phyloP scores from a whole-genome alignment of 208 protist species.

The Leishmania major region DNA sequence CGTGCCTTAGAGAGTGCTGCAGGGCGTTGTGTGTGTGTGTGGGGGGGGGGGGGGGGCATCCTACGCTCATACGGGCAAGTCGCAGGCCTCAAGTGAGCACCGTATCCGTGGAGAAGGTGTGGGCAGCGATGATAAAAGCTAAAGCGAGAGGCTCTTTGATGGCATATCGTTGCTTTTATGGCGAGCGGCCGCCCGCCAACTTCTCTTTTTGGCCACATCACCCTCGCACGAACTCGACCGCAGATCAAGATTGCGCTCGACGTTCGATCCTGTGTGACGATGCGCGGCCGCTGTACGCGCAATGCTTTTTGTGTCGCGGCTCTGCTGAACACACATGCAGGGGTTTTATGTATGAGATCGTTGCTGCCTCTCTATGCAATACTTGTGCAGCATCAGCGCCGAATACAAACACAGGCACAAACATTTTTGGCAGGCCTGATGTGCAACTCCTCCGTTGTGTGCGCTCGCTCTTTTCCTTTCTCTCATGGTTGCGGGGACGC shows the following conservation, averaged over 20 bases:
- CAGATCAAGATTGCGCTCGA: not conserved
- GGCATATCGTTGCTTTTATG: not conserved
- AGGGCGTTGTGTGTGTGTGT: not conserved
- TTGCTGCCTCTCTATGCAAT: not conserved
- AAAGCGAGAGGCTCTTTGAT: not conserved
- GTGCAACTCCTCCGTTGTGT: not conserved
- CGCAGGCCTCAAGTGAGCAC: not conserved
- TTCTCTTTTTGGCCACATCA: not conserved
- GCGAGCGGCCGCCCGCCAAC: not conserved
- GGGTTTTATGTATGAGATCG: not conserved
- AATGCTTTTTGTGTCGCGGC: not conserved
- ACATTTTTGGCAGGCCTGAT: not conserved
- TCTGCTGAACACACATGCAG: not conserved
- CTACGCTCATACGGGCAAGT: not conserved
- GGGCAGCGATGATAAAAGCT: not conserved
- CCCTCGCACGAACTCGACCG: not conserved
- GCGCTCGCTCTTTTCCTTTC: not conserved
- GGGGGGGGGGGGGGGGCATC: not conserved
- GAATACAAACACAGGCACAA: not conserved
- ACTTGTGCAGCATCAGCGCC: not conserved
- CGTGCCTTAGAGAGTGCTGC: not conserved
- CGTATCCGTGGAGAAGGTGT: not conserved
- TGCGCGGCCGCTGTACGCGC: not conserved
- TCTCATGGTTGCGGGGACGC: slow-evolving; percentile 17
- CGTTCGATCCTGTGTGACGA: not conserved